A percentile compares a stretch with the other conserved stretches of the same genome.
These are phyloP conservation scores for Hemileccinum impolitum DNA, from an alignment of 768 basidiomycete genomes.

Conservation along the genomic window DNA sequence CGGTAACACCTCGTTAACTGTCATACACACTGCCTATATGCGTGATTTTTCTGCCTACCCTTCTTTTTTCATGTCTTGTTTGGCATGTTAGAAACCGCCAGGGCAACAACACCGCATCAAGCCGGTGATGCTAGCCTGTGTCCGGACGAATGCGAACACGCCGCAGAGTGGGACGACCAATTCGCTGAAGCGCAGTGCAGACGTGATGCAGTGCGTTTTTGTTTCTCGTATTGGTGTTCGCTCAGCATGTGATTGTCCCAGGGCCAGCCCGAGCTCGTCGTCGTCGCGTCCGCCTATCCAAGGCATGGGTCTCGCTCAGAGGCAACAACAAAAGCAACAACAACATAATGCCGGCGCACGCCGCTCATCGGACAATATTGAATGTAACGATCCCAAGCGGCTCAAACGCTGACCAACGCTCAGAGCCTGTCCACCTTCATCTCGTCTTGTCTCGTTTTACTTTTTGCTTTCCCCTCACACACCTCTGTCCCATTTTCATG, in stretches of 20 bases:
- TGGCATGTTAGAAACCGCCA: constrained; percentile 10
- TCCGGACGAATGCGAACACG: constrained; percentile 5
- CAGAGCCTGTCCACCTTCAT: too few relatives aligned
- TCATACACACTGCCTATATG: constrained; percentile 6
- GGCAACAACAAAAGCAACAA: constrained; percentile 26
- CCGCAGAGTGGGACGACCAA: constrained; percentile 6
- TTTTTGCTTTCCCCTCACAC: neutral
- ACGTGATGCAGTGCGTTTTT: constrained; percentile 29
- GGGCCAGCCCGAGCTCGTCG: constrained; percentile 17
- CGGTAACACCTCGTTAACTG: neutral
- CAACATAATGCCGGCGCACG: constrained; percentile 10
- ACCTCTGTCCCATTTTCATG: too few relatives aligned
- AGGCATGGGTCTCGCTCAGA: constrained; percentile 41
- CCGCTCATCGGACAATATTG: constrained; percentile 28
- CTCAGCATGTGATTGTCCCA: constrained; percentile 1
- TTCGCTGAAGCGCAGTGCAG: constrained; percentile 34
- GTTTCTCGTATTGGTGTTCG: neutral
- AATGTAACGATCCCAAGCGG: constrained; percentile 37
- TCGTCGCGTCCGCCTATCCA: constrained; percentile 22
- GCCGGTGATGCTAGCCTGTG: neutral
- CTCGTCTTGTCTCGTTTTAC: too few relatives aligned
- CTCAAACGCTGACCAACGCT: constrained; percentile 30
- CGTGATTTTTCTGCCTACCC: neutral
- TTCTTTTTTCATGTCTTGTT: neutral
- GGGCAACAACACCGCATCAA: constrained; percentile 13